Base-by-base conservation (phyloP, 345 rosid genomes). In the Carallia pectinifolia region DNA sequence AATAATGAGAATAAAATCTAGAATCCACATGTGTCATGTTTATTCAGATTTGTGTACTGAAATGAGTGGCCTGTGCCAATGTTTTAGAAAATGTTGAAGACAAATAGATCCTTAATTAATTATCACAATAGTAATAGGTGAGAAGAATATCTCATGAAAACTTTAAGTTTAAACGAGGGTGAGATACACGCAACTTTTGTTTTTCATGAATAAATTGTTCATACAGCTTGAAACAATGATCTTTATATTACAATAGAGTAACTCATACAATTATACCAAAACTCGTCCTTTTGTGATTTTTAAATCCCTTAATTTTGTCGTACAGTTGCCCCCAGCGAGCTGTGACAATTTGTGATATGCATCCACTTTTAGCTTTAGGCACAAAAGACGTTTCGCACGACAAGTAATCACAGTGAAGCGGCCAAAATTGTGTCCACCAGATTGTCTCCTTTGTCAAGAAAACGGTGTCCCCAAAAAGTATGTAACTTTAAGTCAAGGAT, bases 1-100 rank as follows among this genome's bases (percentile, higher is more conserved):
- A 12, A 44, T 13, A 0, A 44, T 13, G 30, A 27, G 7, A 17
- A 16, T 4, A 64, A 30, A 6, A 64, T 6, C 6, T 17, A 10
- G 16, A 61, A 36, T 34, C 48, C 36, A 10, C 50, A 53, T 37
- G 50, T 34, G 69, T 66, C n/a, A 8, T 53, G 60, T 66, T 31
- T 13, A 56, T n/a, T 37, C 52, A 29, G 27, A 64, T 29, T 23
- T 33, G 2, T 9, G 27, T 30, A 48, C 52, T 29, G 16, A 64
- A 56, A 59, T 9, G 65, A 58, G 30, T 61, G 39, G 10, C 71
- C 39, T 58, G 55, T 68, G 64, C 53, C 7, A 7, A 7, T 61
- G 31, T n/a, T 69, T 33, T 40, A 50, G 3, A 36, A 31, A 34
- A 30, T 33, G 8, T 2, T 47, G 19, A n/a, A 39, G 38, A 38